Base-by-base conservation (phyloP, 768 basidiomycete species). In the Suillus spraguei region DNA sequence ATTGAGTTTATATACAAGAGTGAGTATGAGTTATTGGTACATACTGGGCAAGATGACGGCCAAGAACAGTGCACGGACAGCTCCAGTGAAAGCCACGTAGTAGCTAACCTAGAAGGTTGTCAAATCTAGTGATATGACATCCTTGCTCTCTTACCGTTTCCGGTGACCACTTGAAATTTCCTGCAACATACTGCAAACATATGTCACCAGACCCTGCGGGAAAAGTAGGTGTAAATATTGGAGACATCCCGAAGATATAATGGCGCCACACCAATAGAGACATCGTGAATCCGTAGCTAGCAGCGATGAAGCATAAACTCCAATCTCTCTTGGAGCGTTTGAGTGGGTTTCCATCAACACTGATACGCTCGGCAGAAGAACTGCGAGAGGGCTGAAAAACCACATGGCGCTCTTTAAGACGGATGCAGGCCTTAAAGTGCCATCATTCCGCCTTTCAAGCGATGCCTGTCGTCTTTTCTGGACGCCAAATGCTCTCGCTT, bases 341-440 rank as follows among this genome's bases (percentile, higher is more conserved):
- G 50, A 82, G 71, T 36, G 81, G 77, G 61, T 81, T 83, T 16
- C 60, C 32, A 61, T 69, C 65, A 14, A 42, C 62, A 67, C 74
- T 63, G 14, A 67, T 69, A 13, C 65, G 67, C 4, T 69, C 66
- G 0, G 91, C 4, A 82, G 65, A 61, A 94, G 85, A 9, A 92
- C 79, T 17, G 82, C 77, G 62, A 98, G 81, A 8, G 94, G 94
- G 56, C 81, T 83, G 58, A 96, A 78, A 75, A 92, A 93, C 9
- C 80, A 74, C 52, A 91, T 83, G 20, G 85, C 55, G 38, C 78
- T 75, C 69, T 80, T 81, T 20, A 83, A 73, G 2, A 74, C 13
- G 36, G 36, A 32, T 16, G 59, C 22, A 59, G 33, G 33, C 42
- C 24, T 55, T 36, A 56, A 28, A 14, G 49, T 39, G 7, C 65